phyloP scores from a whole-genome alignment of 2,329 filamentous ascomycete genomes.

The Trichoderma sp. region DNA sequence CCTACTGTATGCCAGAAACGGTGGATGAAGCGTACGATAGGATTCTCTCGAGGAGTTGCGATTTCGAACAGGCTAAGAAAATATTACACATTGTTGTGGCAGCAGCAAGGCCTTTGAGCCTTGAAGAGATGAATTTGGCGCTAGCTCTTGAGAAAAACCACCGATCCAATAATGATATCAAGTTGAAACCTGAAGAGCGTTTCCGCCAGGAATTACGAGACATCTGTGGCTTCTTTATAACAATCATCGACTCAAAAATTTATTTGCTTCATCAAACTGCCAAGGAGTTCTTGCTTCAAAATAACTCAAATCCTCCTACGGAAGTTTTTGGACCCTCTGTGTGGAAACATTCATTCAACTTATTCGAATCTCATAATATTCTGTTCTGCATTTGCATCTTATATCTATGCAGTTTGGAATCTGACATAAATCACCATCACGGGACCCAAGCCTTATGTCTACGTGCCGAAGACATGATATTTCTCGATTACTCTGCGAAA shows the following conservation, averaged over 20 bases:
- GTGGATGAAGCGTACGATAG: constrained; percentile 34
- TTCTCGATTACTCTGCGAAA: constrained; percentile 26
- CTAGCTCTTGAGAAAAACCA: constrained; percentile 22
- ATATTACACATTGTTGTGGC: constrained; percentile 33
- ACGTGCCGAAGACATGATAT: neutral
- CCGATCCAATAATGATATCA: constrained; percentile 22
- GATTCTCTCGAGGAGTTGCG: constrained; percentile 30
- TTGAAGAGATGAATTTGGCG: constrained; percentile 31
- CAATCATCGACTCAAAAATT: constrained; percentile 26
- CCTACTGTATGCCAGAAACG: constrained; percentile 27
- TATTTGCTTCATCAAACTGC: constrained; percentile 33
- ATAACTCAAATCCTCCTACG: neutral
- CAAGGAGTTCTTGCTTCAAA: constrained; percentile 29
- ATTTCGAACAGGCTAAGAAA: constrained; percentile 25
- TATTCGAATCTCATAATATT: constrained; percentile 24
- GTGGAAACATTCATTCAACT: constrained; percentile 27
- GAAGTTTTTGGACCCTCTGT: neutral
- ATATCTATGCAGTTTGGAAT: constrained; percentile 13
- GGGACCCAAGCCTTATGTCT: neutral
- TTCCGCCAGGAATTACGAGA: constrained; percentile 29
- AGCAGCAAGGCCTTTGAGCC: constrained; percentile 30
- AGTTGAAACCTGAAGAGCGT: constrained; percentile 4
- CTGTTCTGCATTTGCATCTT: constrained; percentile 27
- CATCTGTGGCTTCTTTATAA: constrained; percentile 38
- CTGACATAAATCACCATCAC: neutral